phyloP scores from a whole-genome alignment of 495 filamentous ascomycete species.

The Trichocladium uniseriatum region DNA sequence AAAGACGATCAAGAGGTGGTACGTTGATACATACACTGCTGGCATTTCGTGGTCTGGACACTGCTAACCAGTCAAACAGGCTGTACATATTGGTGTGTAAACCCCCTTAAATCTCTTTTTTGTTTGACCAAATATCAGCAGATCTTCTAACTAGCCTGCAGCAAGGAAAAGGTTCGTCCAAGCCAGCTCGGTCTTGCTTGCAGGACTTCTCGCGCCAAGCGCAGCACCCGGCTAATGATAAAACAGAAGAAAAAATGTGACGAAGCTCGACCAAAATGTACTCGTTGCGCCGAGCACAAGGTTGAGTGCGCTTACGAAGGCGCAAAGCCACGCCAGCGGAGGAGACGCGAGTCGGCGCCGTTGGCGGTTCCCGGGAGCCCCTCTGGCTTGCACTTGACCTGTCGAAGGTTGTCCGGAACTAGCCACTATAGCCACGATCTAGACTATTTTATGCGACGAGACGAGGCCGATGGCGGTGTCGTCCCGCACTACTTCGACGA shows the following conservation, averaged over 20 bases:
- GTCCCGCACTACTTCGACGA: constrained; percentile 20
- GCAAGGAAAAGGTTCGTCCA: constrained; percentile 29
- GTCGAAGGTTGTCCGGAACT: constrained; percentile 15
- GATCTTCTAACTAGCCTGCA: constrained; percentile 11
- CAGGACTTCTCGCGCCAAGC: no score
- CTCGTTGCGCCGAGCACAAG: constrained; percentile 46
- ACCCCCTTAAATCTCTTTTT: background rate
- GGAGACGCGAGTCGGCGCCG: constrained; percentile 29
- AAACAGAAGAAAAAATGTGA: constrained; percentile 58
- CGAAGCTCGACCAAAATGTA: constrained; percentile 48
- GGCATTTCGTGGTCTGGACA: no score
- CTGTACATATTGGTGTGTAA: constrained; percentile 49
- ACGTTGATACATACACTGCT: no score
- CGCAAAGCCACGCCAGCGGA: constrained; percentile 48
- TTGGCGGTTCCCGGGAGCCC: background rate
- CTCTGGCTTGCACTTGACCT: background rate
- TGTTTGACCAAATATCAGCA: background rate
- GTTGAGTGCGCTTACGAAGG: constrained; percentile 48
- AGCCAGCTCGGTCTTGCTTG: no score
- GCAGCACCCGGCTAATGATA: background rate
- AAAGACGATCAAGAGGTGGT: constrained; percentile 54
- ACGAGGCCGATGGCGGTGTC: no score
- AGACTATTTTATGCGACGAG: background rate
- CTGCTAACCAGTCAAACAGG: no score
- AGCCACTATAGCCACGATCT: constrained; percentile 13